Evolutionary conservation across 805 yeast species (phyloP), one percentile per base, ranked within the genome.

Genomic region (Kodamaea restingae): DNA sequence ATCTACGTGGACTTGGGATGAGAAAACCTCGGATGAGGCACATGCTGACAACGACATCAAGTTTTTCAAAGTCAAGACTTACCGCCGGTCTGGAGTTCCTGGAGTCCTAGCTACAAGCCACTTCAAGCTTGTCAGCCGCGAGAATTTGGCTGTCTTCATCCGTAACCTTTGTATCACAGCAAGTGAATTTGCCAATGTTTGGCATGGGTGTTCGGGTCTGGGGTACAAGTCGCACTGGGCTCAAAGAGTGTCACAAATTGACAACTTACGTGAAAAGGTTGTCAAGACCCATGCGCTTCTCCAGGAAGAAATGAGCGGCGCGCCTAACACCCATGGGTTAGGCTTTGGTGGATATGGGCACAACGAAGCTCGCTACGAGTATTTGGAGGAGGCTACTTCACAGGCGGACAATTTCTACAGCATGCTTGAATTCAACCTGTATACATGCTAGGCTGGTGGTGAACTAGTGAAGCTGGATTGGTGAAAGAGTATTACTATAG

Each of bases 31-130:
- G 24, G 46, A 32, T 18, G 20, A 15, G 15, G 18, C 22, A 7
- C 41, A 15, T 10, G 30, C 22, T 35, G 36, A 30, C 18, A 30
- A 32, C 29, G 43, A 56, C 42, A 27, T 27, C 3, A 50, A 54
- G 37, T 71, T 60, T 50, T 86, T 70, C 63, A 76, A 75, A 47
- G 88, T 87, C 8, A 76, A 83, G 42, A 70, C 80, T 0, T 78
- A 68, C 56, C 65, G 88, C 43, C 68, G 82, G 40, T 67, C 76
- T 2, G 90, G 88, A 2, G 79, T 85, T 7, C 91, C 91, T 3
- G 88, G 84, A 3, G 70, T 85, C 7, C 78, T 85, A 51, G 81
- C 95, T 0, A 78, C 90, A 0, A 75, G 84, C 32, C 90, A 84
- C 51, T 75, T 81, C 59, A 87, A 87, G 60, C 65, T 88, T 17